phyloP scores from a whole-genome alignment of 2,329 filamentous ascomycete species.

The Harringtonia aguacate region DNA sequence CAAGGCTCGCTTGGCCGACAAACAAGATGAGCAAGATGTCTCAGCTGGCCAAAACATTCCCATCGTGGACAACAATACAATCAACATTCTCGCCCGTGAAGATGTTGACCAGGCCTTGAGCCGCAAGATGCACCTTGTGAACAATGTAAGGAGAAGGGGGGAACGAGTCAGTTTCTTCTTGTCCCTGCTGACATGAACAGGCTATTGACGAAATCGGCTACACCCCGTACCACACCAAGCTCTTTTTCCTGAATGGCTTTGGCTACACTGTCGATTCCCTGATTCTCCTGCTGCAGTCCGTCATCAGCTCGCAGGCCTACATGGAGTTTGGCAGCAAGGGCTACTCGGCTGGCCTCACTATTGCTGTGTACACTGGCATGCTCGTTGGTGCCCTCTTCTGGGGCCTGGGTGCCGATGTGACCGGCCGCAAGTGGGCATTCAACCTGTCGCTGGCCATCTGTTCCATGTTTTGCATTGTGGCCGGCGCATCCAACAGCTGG shows the following conservation, averaged over 20 bases:
- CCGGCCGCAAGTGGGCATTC: slow-evolving; percentile 65
- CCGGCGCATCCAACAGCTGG: slow-evolving; percentile 59
- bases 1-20: too few relatives aligned
- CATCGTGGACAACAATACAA: too few relatives aligned
- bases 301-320: slow-evolving; percentile 47
- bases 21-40: too few relatives aligned
- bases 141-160: slow-evolving; percentile 37
- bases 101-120: slow-evolving; percentile 50
- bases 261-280: slow-evolving; percentile 43
- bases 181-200: slow-evolving; percentile 14
- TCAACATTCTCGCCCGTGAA: slow-evolving; percentile 46
- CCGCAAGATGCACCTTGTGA: slow-evolving; percentile 59
- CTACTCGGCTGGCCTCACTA: slow-evolving; percentile 46
- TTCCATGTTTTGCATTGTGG: slow-evolving; percentile 53
- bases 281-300: slow-evolving; percentile 45
- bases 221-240: slow-evolving; percentile 47
- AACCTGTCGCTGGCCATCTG: slow-evolving; percentile 68
- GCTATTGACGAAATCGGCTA: slow-evolving; percentile 50
- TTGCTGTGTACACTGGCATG: slow-evolving; percentile 60
- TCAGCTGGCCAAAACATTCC: too few relatives aligned
- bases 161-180: not conserved
- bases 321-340: slow-evolving; percentile 45
- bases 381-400: slow-evolving; percentile 64
- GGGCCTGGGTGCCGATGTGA: slow-evolving; percentile 74
- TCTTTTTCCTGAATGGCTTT: slow-evolving; percentile 53